Evolutionary conservation across 257 asterid genomes (phyloP).

Genomic region (Catharanthus roseus): DNA sequence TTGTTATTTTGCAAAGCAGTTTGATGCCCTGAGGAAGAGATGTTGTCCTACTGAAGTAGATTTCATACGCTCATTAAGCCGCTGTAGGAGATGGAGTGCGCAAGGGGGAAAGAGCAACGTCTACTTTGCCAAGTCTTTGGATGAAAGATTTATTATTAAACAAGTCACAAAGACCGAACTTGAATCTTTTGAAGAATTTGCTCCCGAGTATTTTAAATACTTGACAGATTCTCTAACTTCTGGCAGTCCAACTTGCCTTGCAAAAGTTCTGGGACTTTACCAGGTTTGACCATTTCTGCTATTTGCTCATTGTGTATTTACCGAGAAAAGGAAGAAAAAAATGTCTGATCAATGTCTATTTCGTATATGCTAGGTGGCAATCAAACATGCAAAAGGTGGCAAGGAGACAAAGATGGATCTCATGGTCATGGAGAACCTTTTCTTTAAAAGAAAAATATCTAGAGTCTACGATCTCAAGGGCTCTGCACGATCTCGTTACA

Average conservation of each 20-base stretch:
- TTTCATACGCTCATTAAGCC: slow-evolving; percentile 71
- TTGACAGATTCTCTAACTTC: slow-evolving; percentile 54
- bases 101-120: slow-evolving; percentile 99
- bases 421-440: slow-evolving; percentile 98
- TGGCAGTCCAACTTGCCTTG: slow-evolving; percentile 92
- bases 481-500: slow-evolving; percentile 69
- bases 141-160: slow-evolving; percentile 79
- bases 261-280: slow-evolving; percentile 85
- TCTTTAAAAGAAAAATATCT: slow-evolving; percentile 59
- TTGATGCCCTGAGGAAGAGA: slow-evolving; percentile 67
- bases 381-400: slow-evolving; percentile 64
- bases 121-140: slow-evolving; percentile 79
- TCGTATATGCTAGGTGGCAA: slow-evolving; percentile 41
- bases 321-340: background rate
- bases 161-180: slow-evolving; percentile 92
- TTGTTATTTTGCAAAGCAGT: slow-evolving; percentile 78
- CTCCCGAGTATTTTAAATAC: slow-evolving; percentile 69
- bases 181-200: slow-evolving; percentile 81
- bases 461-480: slow-evolving; percentile 91
- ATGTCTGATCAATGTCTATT: background rate
- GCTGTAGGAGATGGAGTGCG: slow-evolving; percentile 86
- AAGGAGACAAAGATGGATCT: slow-evolving; percentile 89
- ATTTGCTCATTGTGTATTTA: background rate
- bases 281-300: slow-evolving; percentile 48
- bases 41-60: slow-evolving; percentile 74